phyloP scores from a whole-genome alignment of 345 rosid genomes.

The Salix brachista region DNA sequence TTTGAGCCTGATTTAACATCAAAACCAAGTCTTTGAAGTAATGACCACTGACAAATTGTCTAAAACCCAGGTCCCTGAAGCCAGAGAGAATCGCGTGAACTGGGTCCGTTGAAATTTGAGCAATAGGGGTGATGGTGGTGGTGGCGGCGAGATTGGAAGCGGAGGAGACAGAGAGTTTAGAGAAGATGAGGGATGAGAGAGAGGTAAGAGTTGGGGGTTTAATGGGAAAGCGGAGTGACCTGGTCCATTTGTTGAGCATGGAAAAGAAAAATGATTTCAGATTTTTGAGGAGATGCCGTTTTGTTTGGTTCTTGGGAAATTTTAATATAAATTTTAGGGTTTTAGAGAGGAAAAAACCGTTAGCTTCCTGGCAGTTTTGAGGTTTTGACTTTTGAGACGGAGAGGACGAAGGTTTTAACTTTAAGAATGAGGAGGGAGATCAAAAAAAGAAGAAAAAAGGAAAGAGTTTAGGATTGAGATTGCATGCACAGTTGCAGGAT shows the following conservation, averaged over 20 bases:
- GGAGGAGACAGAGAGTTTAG: slow-evolving; percentile 1
- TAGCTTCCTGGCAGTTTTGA: no score
- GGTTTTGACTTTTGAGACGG: not conserved
- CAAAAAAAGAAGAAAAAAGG: no score
- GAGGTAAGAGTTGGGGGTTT: slow-evolving; percentile 2
- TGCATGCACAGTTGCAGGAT: no score
- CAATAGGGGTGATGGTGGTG: not conserved
- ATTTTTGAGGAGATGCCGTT: not conserved
- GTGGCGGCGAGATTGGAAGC: not conserved
- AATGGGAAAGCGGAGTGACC: not conserved
- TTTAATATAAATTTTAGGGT: not conserved
- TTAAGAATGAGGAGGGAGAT: no score
- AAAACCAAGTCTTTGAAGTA: slow-evolving; percentile 33
- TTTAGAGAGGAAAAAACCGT: not conserved
- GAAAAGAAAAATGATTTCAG: not conserved
- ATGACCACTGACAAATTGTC: slow-evolving; percentile 32
- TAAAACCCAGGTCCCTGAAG: slow-evolving; percentile 44
- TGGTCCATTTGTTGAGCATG: slow-evolving; percentile 20
- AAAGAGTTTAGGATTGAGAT: no score
- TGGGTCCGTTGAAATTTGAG: slow-evolving; percentile 17
- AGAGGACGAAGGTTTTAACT: no score
- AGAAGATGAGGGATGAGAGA: slow-evolving; percentile 2
- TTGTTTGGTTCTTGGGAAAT: not conserved
- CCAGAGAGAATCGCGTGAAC: slow-evolving; percentile 39
- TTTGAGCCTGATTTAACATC: slow-evolving; percentile 38